Conservation (phyloP, 148 eudicot genomes). For the Chenopodium suecicum region DNA sequence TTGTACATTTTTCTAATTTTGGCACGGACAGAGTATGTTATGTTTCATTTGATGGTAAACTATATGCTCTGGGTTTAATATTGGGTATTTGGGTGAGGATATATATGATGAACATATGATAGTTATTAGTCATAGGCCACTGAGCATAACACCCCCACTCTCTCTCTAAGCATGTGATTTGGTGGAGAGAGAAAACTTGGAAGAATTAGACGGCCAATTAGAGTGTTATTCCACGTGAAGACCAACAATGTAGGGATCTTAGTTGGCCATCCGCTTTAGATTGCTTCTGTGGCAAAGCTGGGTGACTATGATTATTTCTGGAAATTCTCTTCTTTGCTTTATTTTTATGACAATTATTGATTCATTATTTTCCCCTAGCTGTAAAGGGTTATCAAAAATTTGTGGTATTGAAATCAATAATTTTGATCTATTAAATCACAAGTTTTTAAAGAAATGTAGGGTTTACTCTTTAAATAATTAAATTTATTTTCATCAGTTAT, state of each 20-base stretch:
- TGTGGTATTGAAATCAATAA: conserved; percentile 4
- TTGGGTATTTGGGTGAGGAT: background rate
- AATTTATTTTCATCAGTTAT: too few species aligned
- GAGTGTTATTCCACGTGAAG: conserved; percentile 33
- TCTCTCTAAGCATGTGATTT: conserved; percentile 26
- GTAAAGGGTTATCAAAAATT: conserved; percentile 20
- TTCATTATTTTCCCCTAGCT: conserved; percentile 25
- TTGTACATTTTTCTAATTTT: too few species aligned
- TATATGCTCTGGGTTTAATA: background rate
- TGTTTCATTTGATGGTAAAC: background rate
- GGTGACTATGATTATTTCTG: conserved; percentile 21
- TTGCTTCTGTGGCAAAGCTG: conserved; percentile 23
- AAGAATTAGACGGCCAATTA: conserved; percentile 26
- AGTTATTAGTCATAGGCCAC: conserved; percentile 2
- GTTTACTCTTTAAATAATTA: too few species aligned
- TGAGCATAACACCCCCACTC: background rate
- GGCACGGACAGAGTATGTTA: background rate
- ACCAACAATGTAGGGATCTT: conserved; percentile 28
- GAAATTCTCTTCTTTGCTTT: conserved; percentile 19
- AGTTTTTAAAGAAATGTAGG: too few species aligned
- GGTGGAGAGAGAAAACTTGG: conserved; percentile 18
- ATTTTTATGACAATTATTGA: conserved; percentile 25
- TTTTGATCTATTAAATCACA: background rate
- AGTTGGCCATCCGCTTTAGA: conserved; percentile 20
- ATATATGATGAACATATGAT: background rate